A percentile compares a stretch with the other conserved stretches of the same genome.
Conservation (phyloP, 495 filamentous ascomycete species). For the Hypoxylon trugodes region DNA sequence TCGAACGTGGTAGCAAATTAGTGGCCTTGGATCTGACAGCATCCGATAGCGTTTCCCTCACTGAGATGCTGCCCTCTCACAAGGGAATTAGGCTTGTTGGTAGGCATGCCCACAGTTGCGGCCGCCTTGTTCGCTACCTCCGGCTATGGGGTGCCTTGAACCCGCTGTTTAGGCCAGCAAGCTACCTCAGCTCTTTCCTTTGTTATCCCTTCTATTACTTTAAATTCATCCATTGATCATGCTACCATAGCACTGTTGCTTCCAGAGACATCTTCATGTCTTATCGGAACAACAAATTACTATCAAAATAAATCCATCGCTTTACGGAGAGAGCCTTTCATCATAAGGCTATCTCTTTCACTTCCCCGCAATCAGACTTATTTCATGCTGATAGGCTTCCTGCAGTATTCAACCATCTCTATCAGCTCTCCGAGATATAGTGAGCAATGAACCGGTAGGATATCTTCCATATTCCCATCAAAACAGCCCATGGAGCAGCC, state of each 20-base stretch:
- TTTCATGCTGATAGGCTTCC: too few relatives aligned
- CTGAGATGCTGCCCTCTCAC: slow-evolving; percentile 1
- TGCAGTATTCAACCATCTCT: too few relatives aligned
- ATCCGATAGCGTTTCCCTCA: background rate
- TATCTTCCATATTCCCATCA: background rate
- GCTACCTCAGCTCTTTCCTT: slow-evolving; percentile 1
- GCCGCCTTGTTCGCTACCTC: slow-evolving; percentile 18
- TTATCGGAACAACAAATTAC: background rate
- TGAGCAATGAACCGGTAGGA: slow-evolving; percentile 24
- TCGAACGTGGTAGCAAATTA: slow-evolving; percentile 4
- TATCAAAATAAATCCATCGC: background rate
- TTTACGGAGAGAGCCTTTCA: background rate
- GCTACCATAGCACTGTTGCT: background rate
- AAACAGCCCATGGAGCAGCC: background rate
- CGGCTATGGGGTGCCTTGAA: slow-evolving; percentile 5
- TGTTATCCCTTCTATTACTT: background rate
- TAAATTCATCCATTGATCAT: background rate
- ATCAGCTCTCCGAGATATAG: background rate
- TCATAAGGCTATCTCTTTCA: too few relatives aligned
- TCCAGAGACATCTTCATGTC: background rate
- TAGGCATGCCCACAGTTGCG: slow-evolving; percentile 2
- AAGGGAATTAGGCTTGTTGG: background rate
- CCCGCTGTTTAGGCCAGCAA: background rate
- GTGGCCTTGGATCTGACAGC: background rate
- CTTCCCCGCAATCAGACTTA: too few relatives aligned